Conservation (phyloP, 371 early-diverging fungal genomes). For the Mucor circinelloides region DNA sequence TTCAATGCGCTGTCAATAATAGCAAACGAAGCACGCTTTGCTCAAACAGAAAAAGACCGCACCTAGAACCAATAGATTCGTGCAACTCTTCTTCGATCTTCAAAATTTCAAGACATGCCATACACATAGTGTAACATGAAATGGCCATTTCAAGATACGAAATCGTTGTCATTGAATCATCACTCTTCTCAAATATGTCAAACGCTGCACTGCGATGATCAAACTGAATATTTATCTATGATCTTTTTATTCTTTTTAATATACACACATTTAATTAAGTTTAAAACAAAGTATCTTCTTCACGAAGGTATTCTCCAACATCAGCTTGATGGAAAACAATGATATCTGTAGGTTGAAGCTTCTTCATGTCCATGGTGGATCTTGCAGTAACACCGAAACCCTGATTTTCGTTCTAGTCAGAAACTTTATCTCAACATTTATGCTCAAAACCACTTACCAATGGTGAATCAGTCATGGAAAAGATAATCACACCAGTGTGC, state of each 20-base stretch:
- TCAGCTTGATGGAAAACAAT: slow-evolving; percentile 98
- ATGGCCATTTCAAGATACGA: not conserved
- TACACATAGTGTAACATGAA: not conserved
- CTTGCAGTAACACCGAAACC: slow-evolving; percentile 99
- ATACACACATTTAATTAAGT: not conserved
- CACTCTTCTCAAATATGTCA: not conserved
- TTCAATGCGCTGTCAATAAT: not conserved
- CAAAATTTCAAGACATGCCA: not conserved
- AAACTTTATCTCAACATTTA: not conserved
- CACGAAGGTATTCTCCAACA: slow-evolving; percentile 98
- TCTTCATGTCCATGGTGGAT: slow-evolving; percentile 88
- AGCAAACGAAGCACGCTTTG: not conserved
- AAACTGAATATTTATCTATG: not conserved
- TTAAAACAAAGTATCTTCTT: slow-evolving; percentile 89
- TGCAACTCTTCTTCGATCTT: not conserved
- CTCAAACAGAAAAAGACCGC: not conserved
- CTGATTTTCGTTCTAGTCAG: slow-evolving; percentile 26
- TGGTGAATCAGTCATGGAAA: slow-evolving; percentile 93
- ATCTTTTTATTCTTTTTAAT: not conserved
- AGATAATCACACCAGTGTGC: slow-evolving; percentile 97
- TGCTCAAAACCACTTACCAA: slow-evolving; percentile 52
- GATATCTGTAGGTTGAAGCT: slow-evolving; percentile 94
- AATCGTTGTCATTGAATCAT: not conserved
- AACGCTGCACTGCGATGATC: not conserved
- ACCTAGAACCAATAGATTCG: not conserved